Evolutionary conservation across 2,329 filamentous ascomycete species (phyloP), one percentile per base, ranked within the genome.

Genomic region (Niveomyces coronatus): DNA sequence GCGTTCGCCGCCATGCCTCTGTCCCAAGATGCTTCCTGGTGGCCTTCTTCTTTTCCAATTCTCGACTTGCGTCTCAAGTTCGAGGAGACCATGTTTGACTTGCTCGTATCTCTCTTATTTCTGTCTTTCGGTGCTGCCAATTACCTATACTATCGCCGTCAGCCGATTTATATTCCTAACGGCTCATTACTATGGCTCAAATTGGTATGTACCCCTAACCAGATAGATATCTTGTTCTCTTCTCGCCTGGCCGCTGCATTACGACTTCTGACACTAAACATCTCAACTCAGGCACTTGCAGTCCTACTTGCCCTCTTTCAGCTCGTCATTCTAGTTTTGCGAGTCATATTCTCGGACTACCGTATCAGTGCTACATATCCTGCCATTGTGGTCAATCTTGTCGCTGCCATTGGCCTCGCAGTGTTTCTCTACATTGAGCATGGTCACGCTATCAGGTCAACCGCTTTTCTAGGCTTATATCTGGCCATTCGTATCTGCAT

Each of bases 111-210:
- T 11, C 22, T 13, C 4, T 18, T 11, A 1, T 37, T 37, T 14
- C 5, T 37, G 0, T 18, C 19, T 5, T 31, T 7, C 4, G 28
- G 17, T 9, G 9, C 28, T 11, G 19, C 17, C 5, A 9, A 16
- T 9, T 29, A 16, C 14, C 7, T 37, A 2, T 26, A 37, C 20
- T 37, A 37, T 10, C 28, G 28, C 6, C 20, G 9, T 5, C 26
- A 15, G 10, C 35, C 35, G 1, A 20, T 37, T 3, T 29, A n/a
- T 4, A 30, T 37, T n/a, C 28, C 15, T 16, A n/a, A 20, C 10
- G 19, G 35, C 13, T 5, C 6, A 13, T 16, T 37, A n/a, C 35
- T 37, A 18, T 37, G 35, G 35, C 2, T 31, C 3, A 37, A 37
- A 10, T 14, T 31, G 11, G 35, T 37, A 18, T 11, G 20, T 9